A percentile compares a stretch with the other conserved stretches of the same genome.
These are phyloP conservation scores for Porogramme epimiltina DNA, from an alignment of 1,284 basidiomycete species.

Conservation along the genomic window DNA sequence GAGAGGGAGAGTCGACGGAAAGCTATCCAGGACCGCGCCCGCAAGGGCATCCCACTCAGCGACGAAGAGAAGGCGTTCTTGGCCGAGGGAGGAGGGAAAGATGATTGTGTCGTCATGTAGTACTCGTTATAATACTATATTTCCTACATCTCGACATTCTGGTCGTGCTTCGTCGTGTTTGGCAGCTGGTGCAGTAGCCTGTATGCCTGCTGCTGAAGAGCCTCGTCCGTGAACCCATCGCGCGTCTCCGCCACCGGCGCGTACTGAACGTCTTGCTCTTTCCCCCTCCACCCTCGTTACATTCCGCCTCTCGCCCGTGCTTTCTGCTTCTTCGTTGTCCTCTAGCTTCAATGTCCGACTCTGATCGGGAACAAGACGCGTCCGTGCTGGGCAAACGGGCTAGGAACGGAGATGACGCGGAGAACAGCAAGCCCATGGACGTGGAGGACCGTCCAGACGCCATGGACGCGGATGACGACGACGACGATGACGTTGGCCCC, in stretches of 20 bases:
- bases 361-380: slow-evolving; percentile 34
- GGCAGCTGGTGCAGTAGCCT: too few relatives aligned
- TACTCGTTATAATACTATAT: background rate
- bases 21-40: slow-evolving; percentile 68
- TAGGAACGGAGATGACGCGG: slow-evolving; percentile 41
- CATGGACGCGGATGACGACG: slow-evolving; percentile 41
- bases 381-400: slow-evolving; percentile 66
- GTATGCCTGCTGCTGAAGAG: too few relatives aligned
- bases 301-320: too few relatives aligned
- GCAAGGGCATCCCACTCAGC: slow-evolving; percentile 59
- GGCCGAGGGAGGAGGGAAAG: slow-evolving; percentile 45
- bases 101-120: slow-evolving; percentile 64
- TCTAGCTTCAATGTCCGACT: slow-evolving; percentile 46
- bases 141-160: too few relatives aligned
- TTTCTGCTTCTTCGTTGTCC: too few relatives aligned
- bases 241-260: too few relatives aligned
- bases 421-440: slow-evolving; percentile 14
- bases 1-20: slow-evolving; percentile 67
- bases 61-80: slow-evolving; percentile 61
- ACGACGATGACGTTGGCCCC: slow-evolving; percentile 75
- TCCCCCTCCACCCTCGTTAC: too few relatives aligned
- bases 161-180: too few relatives aligned
- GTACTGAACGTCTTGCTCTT: too few relatives aligned
- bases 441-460: slow-evolving; percentile 16
- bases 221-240: too few relatives aligned